These are phyloP conservation scores for Leccinum fallax DNA, from an alignment of 1,284 basidiomycete species.

Conservation along the genomic window DNA sequence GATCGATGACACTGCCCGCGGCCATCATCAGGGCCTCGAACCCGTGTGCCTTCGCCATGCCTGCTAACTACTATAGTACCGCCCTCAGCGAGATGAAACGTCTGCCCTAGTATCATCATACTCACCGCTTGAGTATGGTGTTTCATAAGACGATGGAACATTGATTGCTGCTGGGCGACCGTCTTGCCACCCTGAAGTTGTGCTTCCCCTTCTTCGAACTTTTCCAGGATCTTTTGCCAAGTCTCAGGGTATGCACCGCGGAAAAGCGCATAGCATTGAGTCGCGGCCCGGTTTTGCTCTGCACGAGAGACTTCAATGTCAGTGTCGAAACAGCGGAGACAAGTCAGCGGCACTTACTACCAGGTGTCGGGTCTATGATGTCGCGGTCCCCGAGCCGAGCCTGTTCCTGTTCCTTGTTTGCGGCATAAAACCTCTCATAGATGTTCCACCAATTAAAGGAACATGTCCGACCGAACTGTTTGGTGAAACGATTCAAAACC, in stretches of 20 bases:
- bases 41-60: background rate
- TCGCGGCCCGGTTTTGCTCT: background rate
- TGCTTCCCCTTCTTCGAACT: background rate
- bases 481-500: background rate
- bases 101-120: background rate
- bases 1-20: background rate
- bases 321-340: background rate
- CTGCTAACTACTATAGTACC: background rate
- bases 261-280: background rate
- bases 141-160: background rate
- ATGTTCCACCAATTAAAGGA: background rate
- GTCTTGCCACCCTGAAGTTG: background rate
- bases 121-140: no score
- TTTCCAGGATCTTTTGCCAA: background rate
- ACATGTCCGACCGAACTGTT: background rate
- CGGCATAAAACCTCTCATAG: background rate
- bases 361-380: background rate
- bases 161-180: background rate
- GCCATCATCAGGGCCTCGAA: background rate
- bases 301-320: no score
- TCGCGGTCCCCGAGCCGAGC: background rate
- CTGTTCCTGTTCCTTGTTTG: background rate
- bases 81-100: background rate
- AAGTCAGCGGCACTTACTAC: background rate
- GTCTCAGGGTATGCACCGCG: background rate